Base-by-base conservation (phyloP, 495 filamentous ascomycete species). In the Neurospora sp. region DNA sequence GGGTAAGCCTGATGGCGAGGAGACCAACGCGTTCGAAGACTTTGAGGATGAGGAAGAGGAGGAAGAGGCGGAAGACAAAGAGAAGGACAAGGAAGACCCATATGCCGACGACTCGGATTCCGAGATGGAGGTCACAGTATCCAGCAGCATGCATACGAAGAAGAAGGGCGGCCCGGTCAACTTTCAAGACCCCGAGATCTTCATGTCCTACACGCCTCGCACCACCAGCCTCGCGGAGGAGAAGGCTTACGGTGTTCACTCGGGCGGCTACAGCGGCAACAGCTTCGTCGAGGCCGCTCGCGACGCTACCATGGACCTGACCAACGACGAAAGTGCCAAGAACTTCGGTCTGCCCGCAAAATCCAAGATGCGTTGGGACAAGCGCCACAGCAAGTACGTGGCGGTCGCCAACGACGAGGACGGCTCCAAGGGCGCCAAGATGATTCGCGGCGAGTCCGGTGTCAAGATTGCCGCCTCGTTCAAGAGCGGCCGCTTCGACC, bases 301-400 rank as follows among this genome's bases (percentile, higher is more conserved):
- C 75, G 88, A 86, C 75, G 92, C 89, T 3, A 91, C 92, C 39
- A 95, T 99, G 91, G 95, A 99, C 79, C 88, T 99, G 4, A 89
- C 85, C 40, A 92, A 91, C 75, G 93, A 97, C 82, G 96, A 98
- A 71, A 91, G 92, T 9, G 87, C 87, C 48, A 91, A 90, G 72
- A 85, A 86, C 11, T 94, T 96, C 78, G 94, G 86, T 48, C 89
- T 92, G 76, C 89, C 92, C 1, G 88, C 88, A 27, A 88, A 89
- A 77, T 86, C 89, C 44, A 89, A 90, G 68, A 88, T 96, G 89
- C 89, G 94, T 71, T 99, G 96, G 96, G 96, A 99, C 84, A 97
- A 97, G 87, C 94, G 96, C 77, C 88, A 90, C 76, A 95, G 92
- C 82, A 98, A 98, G 83, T 99, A 98, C 82, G 95, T 99, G 8